Evolutionary conservation across 805 yeast genomes (phyloP).

Genomic region (Candida ascalaphidarum): DNA sequence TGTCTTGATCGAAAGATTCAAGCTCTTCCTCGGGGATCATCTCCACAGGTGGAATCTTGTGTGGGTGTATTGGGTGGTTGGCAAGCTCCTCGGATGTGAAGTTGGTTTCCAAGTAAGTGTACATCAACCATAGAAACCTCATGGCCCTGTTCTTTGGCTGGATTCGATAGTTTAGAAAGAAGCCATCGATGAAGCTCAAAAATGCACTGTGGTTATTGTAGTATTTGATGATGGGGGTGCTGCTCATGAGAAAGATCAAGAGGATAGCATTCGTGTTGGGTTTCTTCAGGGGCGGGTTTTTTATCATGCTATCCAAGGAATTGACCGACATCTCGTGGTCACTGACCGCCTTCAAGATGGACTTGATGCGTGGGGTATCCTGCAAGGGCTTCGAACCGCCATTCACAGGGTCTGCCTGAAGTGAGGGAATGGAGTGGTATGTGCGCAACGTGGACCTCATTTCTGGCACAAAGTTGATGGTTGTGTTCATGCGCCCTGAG

Average conservation of each 20-base stretch:
- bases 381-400: constrained; percentile 63
- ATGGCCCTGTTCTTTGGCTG: constrained; percentile 61
- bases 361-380: constrained; percentile 89
- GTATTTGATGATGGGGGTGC: constrained; percentile 36
- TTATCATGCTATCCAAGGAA: constrained; percentile 37
- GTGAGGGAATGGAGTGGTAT: constrained; percentile 85
- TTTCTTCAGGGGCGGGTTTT: constrained; percentile 17
- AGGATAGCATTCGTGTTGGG: constrained; percentile 61
- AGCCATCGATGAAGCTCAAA: constrained; percentile 46
- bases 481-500: constrained; percentile 90
- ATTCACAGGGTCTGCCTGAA: constrained; percentile 59
- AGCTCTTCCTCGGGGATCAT: constrained; percentile 16
- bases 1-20: constrained; percentile 35
- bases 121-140: constrained; percentile 76
- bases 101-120: constrained; percentile 70
- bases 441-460: constrained; percentile 92
- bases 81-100: constrained; percentile 42
- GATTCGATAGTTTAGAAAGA: constrained; percentile 55
- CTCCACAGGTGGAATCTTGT: constrained; percentile 31
- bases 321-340: constrained; percentile 46
- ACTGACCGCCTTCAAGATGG: constrained; percentile 80
- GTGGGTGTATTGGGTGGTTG: constrained; percentile 49
- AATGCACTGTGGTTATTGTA: constrained; percentile 6
- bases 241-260: constrained; percentile 64
- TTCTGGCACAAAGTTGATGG: constrained; percentile 88